These are phyloP conservation scores for Acacia acuminata DNA, from an alignment of 306 rosid species.

Conservation along the genomic window DNA sequence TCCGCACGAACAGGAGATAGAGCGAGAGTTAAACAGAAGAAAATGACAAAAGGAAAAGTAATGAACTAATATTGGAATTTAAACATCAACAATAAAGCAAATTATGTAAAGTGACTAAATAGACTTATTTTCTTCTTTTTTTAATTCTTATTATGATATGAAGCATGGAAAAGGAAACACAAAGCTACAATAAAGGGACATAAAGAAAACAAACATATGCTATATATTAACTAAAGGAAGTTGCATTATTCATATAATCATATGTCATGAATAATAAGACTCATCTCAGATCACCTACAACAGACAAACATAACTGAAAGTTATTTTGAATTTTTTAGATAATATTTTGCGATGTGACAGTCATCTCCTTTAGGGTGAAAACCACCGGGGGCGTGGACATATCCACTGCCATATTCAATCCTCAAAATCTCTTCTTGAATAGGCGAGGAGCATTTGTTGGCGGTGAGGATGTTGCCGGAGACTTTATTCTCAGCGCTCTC, in stretches of 20 bases:
- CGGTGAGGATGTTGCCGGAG: conserved; percentile 59
- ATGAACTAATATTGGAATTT: not conserved
- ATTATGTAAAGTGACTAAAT: not conserved
- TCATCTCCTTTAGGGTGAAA: conserved; percentile 68
- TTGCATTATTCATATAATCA: too few species aligned
- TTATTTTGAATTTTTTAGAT: conserved; percentile 5
- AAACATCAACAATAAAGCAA: not conserved
- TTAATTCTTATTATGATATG: too few species aligned
- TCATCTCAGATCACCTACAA: not conserved
- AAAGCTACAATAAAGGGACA: too few species aligned
- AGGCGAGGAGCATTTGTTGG: conserved; percentile 55
- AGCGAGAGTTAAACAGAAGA: too few species aligned
- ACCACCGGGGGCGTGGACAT: conserved; percentile 68
- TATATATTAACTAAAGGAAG: too few species aligned
- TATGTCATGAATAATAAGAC: not conserved
- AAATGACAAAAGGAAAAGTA: too few species aligned
- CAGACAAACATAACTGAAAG: not conserved
- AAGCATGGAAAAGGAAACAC: too few species aligned
- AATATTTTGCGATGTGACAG: conserved; percentile 63
- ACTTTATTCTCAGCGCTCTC: conserved; percentile 54
- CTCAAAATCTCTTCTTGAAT: conserved; percentile 67
- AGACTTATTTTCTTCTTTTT: not conserved
- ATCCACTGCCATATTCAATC: conserved; percentile 60
- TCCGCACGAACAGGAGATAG: too few species aligned
- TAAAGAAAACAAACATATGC: too few species aligned